A percentile compares a stretch with the other conserved stretches of the same genome.
These are phyloP conservation scores for Leccinum olivaceopallidum DNA, from an alignment of 768 basidiomycete genomes.

Conservation along the genomic window DNA sequence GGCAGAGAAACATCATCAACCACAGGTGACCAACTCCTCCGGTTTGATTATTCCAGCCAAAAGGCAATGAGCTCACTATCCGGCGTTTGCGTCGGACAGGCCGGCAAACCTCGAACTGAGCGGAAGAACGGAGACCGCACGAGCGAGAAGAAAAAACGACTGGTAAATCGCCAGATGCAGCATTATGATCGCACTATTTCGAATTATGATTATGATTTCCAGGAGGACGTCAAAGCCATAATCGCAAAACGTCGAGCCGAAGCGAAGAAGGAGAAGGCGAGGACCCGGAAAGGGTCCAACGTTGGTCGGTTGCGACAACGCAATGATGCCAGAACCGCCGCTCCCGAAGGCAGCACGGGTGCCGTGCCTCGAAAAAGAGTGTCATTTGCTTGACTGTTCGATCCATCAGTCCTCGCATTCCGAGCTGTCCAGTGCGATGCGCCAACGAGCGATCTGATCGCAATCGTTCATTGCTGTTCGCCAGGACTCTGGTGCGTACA, in stretches of 20 bases:
- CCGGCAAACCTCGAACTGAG: conserved; percentile 28
- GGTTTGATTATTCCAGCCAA: conserved; percentile 13
- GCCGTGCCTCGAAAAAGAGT: conserved; percentile 35
- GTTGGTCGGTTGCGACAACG: conserved; percentile 12
- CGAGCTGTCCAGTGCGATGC: conserved; percentile 14
- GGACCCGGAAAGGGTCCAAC: conserved; percentile 28
- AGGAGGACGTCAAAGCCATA: conserved; percentile 45
- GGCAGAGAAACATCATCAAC: conserved; percentile 40
- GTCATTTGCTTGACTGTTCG: conserved; percentile 29
- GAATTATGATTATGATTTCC: conserved; percentile 11
- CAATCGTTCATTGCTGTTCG: conserved; percentile 13
- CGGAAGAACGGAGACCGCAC: conserved; percentile 27
- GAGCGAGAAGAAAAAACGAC: conserved; percentile 37
- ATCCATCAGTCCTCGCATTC: conserved; percentile 22
- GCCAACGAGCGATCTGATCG: conserved; percentile 28
- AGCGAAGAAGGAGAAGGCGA: conserved; percentile 42
- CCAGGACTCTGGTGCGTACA: conserved; percentile 1
- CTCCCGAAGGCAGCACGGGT: conserved; percentile 10
- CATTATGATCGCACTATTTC: conserved; percentile 11
- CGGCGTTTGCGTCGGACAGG: conserved; percentile 19
- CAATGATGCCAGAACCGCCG: conserved; percentile 12
- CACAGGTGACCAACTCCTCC: conserved; percentile 35
- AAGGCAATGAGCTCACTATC: conserved; percentile 22
- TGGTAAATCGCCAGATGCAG: conserved; percentile 35
- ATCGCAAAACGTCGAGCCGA: conserved; percentile 39